These are phyloP conservation scores for Phaeosphaeriaceae sp. DNA, from an alignment of 2,329 filamentous ascomycete species.

Conservation along the genomic window DNA sequence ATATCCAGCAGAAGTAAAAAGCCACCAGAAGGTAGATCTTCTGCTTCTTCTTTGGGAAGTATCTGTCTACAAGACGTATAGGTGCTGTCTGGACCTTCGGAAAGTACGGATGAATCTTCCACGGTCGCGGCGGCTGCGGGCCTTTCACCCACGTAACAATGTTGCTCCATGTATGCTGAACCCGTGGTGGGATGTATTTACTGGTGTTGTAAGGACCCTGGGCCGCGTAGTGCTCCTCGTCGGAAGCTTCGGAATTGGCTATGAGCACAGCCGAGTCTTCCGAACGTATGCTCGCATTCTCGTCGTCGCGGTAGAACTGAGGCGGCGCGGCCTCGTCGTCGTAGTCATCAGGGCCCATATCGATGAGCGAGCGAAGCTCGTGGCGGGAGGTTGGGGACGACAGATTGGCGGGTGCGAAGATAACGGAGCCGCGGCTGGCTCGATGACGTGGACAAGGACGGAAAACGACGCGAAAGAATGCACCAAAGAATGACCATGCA, in stretches of 20 bases:
- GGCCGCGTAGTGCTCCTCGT: constrained; percentile 27
- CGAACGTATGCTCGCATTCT: constrained; percentile 29
- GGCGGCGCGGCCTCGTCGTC: constrained; percentile 38
- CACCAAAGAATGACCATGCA: neutral
- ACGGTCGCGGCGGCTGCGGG: constrained; percentile 56
- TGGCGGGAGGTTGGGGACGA: constrained; percentile 41
- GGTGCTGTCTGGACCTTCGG: constrained; percentile 73
- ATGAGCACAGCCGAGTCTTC: constrained; percentile 35
- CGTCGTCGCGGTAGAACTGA: constrained; percentile 41
- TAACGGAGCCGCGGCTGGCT: neutral
- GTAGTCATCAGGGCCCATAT: constrained; percentile 30
- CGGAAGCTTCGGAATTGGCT: constrained; percentile 42
- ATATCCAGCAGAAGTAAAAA: constrained; percentile 71
- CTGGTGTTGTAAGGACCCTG: constrained; percentile 29
- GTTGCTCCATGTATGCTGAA: constrained; percentile 46
- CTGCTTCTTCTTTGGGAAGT: constrained; percentile 66
- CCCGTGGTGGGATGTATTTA: constrained; percentile 62
- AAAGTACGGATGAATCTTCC: constrained; percentile 62
- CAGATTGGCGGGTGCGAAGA: constrained; percentile 23
- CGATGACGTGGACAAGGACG: neutral
- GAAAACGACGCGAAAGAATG: neutral
- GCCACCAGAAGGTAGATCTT: constrained; percentile 65
- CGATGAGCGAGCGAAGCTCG: constrained; percentile 37
- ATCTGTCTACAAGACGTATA: constrained; percentile 66
- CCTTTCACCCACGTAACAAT: constrained; percentile 57